Percentiles rank a stretch among this genome's conserved stretches.
These are phyloP conservation scores for Tetragonia tetragonoides DNA, from an alignment of 148 eudicot species.

Conservation along the genomic window DNA sequence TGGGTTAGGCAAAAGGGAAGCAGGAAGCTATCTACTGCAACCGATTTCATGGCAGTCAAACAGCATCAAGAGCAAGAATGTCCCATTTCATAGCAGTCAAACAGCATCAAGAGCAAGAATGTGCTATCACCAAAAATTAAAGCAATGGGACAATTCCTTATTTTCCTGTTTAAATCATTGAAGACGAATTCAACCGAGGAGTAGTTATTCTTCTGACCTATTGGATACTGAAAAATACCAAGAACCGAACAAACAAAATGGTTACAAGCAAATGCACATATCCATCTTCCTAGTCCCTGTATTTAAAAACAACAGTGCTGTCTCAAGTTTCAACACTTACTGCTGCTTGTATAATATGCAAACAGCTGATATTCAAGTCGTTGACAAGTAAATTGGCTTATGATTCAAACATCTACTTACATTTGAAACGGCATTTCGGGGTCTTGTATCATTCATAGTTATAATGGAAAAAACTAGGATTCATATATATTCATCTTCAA, in stretches of 20 bases:
- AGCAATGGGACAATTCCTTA: too few relatives aligned
- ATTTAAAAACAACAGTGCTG: neutral
- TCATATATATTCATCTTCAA: neutral
- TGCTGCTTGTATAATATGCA: neutral
- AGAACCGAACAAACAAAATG: too few relatives aligned
- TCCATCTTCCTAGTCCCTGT: slow-evolving; percentile 2
- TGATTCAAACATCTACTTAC: neutral
- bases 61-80: neutral
- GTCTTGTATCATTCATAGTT: neutral
- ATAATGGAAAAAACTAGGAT: neutral
- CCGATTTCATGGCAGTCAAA: neutral
- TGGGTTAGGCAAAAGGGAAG: too few relatives aligned
- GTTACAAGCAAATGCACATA: neutral
- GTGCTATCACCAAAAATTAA: too few relatives aligned
- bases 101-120: neutral
- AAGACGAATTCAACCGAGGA: too few relatives aligned
- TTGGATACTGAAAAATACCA: too few relatives aligned
- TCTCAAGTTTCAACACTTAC: neutral
- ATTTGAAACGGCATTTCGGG: neutral
- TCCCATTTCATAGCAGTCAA: neutral
- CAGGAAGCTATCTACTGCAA: too few relatives aligned
- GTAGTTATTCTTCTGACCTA: too few relatives aligned
- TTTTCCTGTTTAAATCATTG: too few relatives aligned
- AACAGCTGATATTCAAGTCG: neutral
- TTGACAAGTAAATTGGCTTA: neutral